Evolutionary conservation across 176 grass and related monocot genomes (phyloP).

Genomic region (Chrysopogon serrulatus): DNA sequence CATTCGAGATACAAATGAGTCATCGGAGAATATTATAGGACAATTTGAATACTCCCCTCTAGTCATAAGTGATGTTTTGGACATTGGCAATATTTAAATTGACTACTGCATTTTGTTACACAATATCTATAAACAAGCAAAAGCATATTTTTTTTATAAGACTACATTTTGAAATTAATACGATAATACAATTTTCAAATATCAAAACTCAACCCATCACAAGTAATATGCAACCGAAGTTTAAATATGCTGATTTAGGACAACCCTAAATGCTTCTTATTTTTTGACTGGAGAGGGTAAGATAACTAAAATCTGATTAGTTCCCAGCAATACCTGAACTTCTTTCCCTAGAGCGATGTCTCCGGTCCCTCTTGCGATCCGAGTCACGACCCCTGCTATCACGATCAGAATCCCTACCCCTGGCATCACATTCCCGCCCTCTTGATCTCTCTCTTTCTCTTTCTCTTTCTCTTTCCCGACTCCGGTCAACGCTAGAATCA

Average conservation of each 20-base stretch:
- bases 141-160: not conserved
- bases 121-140: not conserved
- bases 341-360: conserved; percentile 57
- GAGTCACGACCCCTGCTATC: conserved; percentile 61
- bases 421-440: conserved; percentile 31
- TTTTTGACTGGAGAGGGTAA: not conserved
- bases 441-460: conserved; percentile 70
- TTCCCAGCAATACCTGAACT: conserved; percentile 58
- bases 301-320: not conserved
- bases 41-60: not conserved
- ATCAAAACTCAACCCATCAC: not conserved
- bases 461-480: conserved; percentile 70
- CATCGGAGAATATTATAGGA: not conserved
- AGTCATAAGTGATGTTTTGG: not conserved
- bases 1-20: conserved; percentile 10
- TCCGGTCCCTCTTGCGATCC: conserved; percentile 58
- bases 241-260: not conserved
- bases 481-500: conserved; percentile 49
- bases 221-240: not conserved
- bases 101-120: not conserved
- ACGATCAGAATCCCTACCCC: conserved; percentile 55
- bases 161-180: not conserved
- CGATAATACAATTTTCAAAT: not conserved
- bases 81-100: not conserved
- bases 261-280: not conserved